A percentile compares a stretch with the other conserved stretches of the same genome.
Conservation (phyloP, 179 eudicot species). For the Actinidia polygama region DNA sequence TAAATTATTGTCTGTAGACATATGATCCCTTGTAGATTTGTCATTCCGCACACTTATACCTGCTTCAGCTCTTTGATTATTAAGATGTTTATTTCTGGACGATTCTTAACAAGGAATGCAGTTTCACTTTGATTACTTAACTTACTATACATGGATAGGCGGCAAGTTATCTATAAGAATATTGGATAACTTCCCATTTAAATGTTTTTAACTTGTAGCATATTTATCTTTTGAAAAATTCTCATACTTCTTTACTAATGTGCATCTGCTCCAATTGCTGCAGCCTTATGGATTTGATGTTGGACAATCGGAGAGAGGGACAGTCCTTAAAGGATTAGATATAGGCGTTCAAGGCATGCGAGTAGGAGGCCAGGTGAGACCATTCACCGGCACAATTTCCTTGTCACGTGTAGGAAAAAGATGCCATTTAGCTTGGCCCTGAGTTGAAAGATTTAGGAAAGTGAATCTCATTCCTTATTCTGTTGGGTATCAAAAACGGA, state of each 20-base stretch:
- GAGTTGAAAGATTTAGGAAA: not conserved
- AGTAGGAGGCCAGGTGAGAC: conserved; percentile 94
- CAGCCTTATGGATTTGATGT: conserved; percentile 98
- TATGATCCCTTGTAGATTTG: not conserved
- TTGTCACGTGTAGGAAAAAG: not conserved
- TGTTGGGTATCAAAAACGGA: not conserved
- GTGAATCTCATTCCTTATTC: not conserved
- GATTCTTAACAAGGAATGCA: not conserved
- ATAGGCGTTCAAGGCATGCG: conserved; percentile 94
- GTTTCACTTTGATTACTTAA: not conserved
- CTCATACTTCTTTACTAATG: not conserved
- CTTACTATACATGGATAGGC: not conserved
- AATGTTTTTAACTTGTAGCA: not conserved
- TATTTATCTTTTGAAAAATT: not conserved
- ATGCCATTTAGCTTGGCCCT: not conserved
- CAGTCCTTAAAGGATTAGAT: conserved; percentile 86
- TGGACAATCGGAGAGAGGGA: conserved; percentile 89
- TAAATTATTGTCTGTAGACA: not conserved
- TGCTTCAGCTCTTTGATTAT: not conserved
- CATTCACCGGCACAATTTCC: not conserved
- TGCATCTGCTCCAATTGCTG: conserved; percentile 15
- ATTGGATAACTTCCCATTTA: not conserved
- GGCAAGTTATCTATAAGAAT: not conserved
- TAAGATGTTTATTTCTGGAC: not conserved
- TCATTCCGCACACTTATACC: not conserved